These are phyloP conservation scores for Vigna reflexopilosa DNA, from an alignment of 306 rosid genomes.

Conservation along the genomic window DNA sequence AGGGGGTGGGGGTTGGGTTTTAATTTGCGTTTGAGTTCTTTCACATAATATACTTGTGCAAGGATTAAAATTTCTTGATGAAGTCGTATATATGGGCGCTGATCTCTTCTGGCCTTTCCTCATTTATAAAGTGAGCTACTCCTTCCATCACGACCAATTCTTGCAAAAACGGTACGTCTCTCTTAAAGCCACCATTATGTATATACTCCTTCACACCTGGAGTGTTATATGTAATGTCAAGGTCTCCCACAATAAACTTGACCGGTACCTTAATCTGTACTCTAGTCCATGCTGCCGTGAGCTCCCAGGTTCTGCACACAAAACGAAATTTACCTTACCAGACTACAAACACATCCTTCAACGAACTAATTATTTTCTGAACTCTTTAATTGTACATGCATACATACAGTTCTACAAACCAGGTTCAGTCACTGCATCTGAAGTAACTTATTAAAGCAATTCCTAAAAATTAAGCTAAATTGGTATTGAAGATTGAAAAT, in stretches of 20 bases:
- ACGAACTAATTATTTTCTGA: constrained; percentile 7
- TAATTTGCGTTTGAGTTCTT: not conserved
- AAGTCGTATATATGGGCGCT: constrained; percentile 62
- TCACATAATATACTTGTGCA: not conserved
- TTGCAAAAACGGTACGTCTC: constrained; percentile 63
- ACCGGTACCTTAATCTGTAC: constrained; percentile 69
- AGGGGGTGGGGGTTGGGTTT: not conserved
- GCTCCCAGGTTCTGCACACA: constrained; percentile 80
- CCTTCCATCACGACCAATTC: constrained; percentile 70
- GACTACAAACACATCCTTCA: not conserved
- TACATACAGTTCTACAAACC: not conserved
- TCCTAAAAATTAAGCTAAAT: not conserved
- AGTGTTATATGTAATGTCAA: constrained; percentile 60
- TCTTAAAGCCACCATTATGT: constrained; percentile 65
- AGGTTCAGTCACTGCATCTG: constrained; percentile 22
- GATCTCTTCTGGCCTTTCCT: constrained; percentile 71
- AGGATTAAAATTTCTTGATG: constrained; percentile 62
- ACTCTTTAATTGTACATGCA: constrained; percentile 11
- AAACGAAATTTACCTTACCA: constrained; percentile 18
- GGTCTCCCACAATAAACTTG: constrained; percentile 75
- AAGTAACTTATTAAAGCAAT: constrained; percentile 7
- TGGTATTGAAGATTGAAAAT: not conserved
- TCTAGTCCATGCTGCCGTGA: constrained; percentile 72
- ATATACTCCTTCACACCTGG: constrained; percentile 66
- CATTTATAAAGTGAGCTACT: constrained; percentile 67